Evolutionary conservation across 148 eudicot species (phyloP), one percentile per base, ranked within the genome.

Genomic region (Camellia lanceoleosa): DNA sequence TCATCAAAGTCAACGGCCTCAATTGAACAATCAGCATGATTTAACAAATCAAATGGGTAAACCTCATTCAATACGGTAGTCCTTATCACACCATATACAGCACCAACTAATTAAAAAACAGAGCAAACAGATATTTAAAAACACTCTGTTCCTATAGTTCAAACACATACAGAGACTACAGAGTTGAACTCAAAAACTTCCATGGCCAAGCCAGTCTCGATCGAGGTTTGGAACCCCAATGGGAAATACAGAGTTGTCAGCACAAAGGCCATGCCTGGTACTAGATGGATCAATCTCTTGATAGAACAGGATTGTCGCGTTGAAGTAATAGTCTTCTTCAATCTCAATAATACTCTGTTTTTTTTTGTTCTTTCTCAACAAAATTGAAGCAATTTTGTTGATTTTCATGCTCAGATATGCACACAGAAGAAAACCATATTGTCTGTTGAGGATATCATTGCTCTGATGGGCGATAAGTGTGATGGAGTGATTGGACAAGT

Each of bases 401-500:
- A 20, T 77, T 66, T 51, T 42, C 19, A 7, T 80, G n/a, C 77
- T 68, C 83, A 96, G 99, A 89, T 96, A 83, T 96, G 99, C 88
- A 93, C 99, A 20, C 84, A 89, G 86, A 91, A 92, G 85, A 96
- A 93, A 82, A 96, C 99, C 4, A 96, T 96, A 61, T 83, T 96
- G 81, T 93, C 99, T 59, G 92, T 92, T 67, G 98, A 95, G n/a
- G 99, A 95, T 83, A 95, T 95, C 70, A 80, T 95, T 80, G 91
- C 97, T 82, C 82, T 95, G 79, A 95, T 95, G 75, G 99, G 99
- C 23, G 84, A 91, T 47, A 93, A 83, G 91, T 95, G 99, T 81
- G 99, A 95, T 84, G 99, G 99, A 68, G 99, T 96, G 56, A 93
- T 96, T 61, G 99, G 99, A 75, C 99, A 96, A 91, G 99, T 96